Evolutionary conservation across 306 rosid species (phyloP).

Genomic region (Senna tora): DNA sequence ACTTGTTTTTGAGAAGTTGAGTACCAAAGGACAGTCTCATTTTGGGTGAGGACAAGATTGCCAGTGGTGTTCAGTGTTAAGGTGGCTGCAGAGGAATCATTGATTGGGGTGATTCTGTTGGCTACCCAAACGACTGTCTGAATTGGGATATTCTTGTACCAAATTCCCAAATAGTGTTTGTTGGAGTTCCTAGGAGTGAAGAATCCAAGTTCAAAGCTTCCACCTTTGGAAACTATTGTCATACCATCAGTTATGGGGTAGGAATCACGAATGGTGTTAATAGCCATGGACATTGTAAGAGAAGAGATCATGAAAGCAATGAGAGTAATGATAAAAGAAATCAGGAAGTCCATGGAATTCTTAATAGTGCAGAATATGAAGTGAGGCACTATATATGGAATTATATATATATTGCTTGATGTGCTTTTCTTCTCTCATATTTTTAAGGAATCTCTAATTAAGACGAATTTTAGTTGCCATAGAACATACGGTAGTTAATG

Average conservation of each 20-base stretch:
- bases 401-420: too few relatives aligned
- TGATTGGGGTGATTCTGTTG: not conserved
- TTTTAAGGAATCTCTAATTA: too few relatives aligned
- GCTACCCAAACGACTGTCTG: constrained; percentile 2
- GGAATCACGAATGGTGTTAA: not conserved
- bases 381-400: too few relatives aligned
- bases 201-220: constrained; percentile 18
- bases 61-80: not conserved
- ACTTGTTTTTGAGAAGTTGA: not conserved
- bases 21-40: not conserved
- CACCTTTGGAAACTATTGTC: constrained; percentile 7
- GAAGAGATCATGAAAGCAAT: not conserved
- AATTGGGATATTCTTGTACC: constrained; percentile 8
- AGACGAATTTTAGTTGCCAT: too few relatives aligned
- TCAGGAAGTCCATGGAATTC: constrained; percentile 12
- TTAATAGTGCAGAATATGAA: too few relatives aligned
- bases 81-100: not conserved
- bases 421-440: too few relatives aligned
- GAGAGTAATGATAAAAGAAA: not conserved
- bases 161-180: not conserved
- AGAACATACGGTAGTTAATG: too few relatives aligned
- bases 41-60: not conserved
- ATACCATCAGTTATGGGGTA: constrained; percentile 8
- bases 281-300: constrained; percentile 5
- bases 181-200: constrained; percentile 8